Evolutionary conservation across 2,329 filamentous ascomycete genomes (phyloP).

Genomic region (Tolypocladium album): DNA sequence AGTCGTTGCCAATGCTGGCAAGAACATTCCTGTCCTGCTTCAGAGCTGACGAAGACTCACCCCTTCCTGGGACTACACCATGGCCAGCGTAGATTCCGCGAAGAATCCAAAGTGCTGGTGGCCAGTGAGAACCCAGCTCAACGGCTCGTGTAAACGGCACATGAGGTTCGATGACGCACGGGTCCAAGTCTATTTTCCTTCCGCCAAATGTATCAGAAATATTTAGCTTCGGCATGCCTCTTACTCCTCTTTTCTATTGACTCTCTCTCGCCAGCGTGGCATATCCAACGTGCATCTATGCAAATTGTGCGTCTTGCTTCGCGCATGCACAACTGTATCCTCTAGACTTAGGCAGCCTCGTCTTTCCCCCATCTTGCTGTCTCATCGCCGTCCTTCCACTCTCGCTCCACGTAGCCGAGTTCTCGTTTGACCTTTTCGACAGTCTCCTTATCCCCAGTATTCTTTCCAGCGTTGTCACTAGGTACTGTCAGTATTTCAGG

Average conservation of each 20-base stretch:
- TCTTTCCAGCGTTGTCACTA: slow-evolving; percentile 80
- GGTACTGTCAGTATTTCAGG: slow-evolving; percentile 6
- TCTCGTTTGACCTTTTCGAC: slow-evolving; percentile 76
- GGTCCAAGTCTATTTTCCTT: not conserved
- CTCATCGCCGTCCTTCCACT: slow-evolving; percentile 79
- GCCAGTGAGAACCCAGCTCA: not conserved
- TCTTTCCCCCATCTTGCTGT: slow-evolving; percentile 66
- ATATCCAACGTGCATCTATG: not conserved
- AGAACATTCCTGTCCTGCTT: not conserved
- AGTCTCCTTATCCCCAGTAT: slow-evolving; percentile 74
- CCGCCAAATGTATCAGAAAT: too few relatives aligned
- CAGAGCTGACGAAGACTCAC: not conserved
- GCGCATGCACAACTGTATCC: not conserved
- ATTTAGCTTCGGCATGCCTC: not conserved
- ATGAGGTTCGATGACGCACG: not conserved
- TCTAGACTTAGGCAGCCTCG: slow-evolving; percentile 14
- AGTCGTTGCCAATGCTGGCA: not conserved
- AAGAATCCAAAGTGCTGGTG: not conserved
- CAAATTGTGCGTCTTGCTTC: not conserved
- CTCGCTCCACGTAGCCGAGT: slow-evolving; percentile 76
- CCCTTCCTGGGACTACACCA: not conserved
- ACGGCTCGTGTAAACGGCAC: not conserved
- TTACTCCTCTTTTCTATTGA: not conserved
- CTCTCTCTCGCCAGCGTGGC: not conserved
- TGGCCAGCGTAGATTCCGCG: not conserved